These are phyloP conservation scores for Colletotrichum theobromicola DNA, from an alignment of 2,329 filamentous ascomycete species.

Conservation along the genomic window DNA sequence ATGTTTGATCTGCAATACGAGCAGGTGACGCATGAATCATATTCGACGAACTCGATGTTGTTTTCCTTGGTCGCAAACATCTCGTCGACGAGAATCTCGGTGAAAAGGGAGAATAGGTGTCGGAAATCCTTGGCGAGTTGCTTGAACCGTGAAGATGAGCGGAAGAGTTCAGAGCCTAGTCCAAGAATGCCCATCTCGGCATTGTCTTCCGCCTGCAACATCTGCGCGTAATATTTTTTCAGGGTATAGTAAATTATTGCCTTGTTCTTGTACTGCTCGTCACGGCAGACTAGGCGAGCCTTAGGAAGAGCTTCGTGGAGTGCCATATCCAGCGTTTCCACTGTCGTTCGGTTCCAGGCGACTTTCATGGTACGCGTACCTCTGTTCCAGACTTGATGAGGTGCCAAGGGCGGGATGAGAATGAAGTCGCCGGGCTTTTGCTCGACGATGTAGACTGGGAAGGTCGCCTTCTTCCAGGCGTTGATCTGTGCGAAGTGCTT, in stretches of 20 bases:
- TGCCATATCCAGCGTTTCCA: slow-evolving; percentile 87
- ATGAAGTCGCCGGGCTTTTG: slow-evolving; percentile 92
- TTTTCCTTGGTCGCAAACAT: slow-evolving; percentile 79
- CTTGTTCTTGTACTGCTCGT: slow-evolving; percentile 99
- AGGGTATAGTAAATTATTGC: slow-evolving; percentile 91
- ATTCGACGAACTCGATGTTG: slow-evolving; percentile 76
- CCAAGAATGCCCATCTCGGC: slow-evolving; percentile 51
- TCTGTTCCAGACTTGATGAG: slow-evolving; percentile 98
- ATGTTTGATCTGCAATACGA: slow-evolving; percentile 96
- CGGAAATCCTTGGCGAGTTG: slow-evolving; percentile 86
- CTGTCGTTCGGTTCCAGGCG: slow-evolving; percentile 95
- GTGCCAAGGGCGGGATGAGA: slow-evolving; percentile 87
- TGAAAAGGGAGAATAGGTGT: slow-evolving; percentile 78
- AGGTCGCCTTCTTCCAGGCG: slow-evolving; percentile 93
- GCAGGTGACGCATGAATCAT: slow-evolving; percentile 91
- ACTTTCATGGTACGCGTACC: slow-evolving; percentile 97
- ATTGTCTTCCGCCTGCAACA: slow-evolving; percentile 59
- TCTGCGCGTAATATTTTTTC: slow-evolving; percentile 74
- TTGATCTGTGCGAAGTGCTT: slow-evolving; percentile 96
- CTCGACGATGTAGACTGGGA: slow-evolving; percentile 91
- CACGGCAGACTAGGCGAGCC: slow-evolving; percentile 88
- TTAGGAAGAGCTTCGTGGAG: slow-evolving; percentile 87
- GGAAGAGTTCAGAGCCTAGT: slow-evolving; percentile 50
- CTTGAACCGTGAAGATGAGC: slow-evolving; percentile 54
- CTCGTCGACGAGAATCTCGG: slow-evolving; percentile 81